These are phyloP conservation scores for Gamarada debralockiae DNA, from an alignment of 495 filamentous ascomycete species.

Conservation along the genomic window DNA sequence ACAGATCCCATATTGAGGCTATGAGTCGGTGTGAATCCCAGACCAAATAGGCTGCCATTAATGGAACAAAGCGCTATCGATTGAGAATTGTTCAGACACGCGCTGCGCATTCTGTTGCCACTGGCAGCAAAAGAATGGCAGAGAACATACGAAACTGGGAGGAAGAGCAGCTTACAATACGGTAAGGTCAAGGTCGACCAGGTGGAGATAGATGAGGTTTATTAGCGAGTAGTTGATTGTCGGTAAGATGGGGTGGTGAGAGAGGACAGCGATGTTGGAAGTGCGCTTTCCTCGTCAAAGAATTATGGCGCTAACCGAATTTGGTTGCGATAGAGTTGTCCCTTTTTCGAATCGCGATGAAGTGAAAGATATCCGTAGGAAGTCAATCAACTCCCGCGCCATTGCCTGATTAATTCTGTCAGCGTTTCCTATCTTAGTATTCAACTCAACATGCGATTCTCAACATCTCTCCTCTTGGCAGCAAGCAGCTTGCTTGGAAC, in stretches of 20 bases:
- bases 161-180: constrained; percentile 19
- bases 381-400: neutral
- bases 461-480: constrained; percentile 54
- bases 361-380: too few relatives aligned
- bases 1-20: constrained; percentile 27
- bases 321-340: constrained; percentile 5
- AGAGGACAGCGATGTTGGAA: constrained; percentile 15
- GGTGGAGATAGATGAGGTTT: constrained; percentile 22
- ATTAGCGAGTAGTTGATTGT: constrained; percentile 23
- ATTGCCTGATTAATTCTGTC: neutral
- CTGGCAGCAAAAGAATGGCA: neutral
- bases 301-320: neutral
- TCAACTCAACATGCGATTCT: constrained; percentile 48
- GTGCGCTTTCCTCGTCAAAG: constrained; percentile 4
- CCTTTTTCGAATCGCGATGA: constrained; percentile 3
- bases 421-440: neutral
- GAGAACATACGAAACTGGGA: neutral
- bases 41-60: constrained; percentile 21
- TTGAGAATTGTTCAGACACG: constrained; percentile 13
- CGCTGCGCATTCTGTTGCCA: constrained; percentile 19
- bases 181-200: constrained; percentile 18
- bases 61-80: constrained; percentile 10
- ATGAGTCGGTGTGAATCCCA: neutral
- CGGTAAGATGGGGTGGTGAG: constrained; percentile 19
- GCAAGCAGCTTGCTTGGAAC: constrained; percentile 58